Conservation (phyloP, 106 monocot species). For the Dioscorea alata region DNA sequence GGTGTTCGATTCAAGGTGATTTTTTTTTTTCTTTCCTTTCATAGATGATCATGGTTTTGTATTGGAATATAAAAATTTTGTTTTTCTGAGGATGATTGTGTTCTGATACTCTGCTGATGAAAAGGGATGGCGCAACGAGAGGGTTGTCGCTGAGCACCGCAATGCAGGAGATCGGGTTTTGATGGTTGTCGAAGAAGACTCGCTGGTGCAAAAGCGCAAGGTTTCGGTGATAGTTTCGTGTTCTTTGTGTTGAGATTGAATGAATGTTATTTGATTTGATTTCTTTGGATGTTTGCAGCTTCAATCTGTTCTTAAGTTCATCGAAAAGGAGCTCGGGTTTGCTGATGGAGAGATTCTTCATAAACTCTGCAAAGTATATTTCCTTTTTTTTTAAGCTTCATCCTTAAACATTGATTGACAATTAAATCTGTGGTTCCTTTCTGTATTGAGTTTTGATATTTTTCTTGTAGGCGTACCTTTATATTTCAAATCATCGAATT, state of each 20-base stretch:
- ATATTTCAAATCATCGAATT: conserved; percentile 55
- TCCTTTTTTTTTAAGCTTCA: not conserved
- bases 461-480: conserved; percentile 60
- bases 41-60: not conserved
- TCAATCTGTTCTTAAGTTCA: conserved; percentile 36
- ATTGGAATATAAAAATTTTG: not conserved
- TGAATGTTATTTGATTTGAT: not conserved
- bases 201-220: conserved; percentile 49
- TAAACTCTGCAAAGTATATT: conserved; percentile 60
- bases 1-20: conserved; percentile 73
- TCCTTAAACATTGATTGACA: not conserved
- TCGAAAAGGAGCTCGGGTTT: conserved; percentile 56
- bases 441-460: not conserved
- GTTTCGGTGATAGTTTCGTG: conserved; percentile 9
- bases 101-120: conserved; percentile 1
- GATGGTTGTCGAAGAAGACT: conserved; percentile 42
- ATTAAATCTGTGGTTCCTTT: not conserved
- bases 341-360: conserved; percentile 54
- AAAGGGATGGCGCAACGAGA: conserved; percentile 82
- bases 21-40: not conserved
- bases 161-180: conserved; percentile 44
- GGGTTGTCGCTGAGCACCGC: conserved; percentile 27
- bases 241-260: not conserved
- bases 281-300: conserved; percentile 31
- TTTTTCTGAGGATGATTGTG: not conserved